Percentiles rank a stretch among this genome's conserved stretches.
Evolutionary conservation across 257 asterid species (phyloP).

Genomic region (Solanum commersonii): DNA sequence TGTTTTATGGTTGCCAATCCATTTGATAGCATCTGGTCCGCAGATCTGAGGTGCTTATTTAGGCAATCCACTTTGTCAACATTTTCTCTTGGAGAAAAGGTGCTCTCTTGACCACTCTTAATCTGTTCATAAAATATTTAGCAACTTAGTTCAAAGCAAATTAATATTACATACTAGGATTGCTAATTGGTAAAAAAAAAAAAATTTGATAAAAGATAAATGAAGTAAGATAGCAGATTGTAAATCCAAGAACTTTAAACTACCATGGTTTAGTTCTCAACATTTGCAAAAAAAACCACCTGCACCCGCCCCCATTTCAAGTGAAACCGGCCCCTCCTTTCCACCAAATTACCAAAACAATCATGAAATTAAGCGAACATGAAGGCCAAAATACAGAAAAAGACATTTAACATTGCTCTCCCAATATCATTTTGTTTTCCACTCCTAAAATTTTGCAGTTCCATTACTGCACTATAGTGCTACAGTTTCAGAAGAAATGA

Average conservation of each 20-base stretch:
- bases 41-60: constrained; percentile 16
- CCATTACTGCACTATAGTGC: background rate
- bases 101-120: constrained; percentile 15
- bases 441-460: background rate
- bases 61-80: constrained; percentile 11
- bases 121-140: constrained; percentile 23
- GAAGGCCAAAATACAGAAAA: background rate
- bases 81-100: constrained; percentile 19
- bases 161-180: background rate
- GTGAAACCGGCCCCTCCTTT: background rate
- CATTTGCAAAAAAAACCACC: background rate
- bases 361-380: background rate
- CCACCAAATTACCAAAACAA: background rate
- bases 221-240: background rate
- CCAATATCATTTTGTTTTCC: background rate
- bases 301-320: background rate
- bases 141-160: background rate
- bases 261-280: background rate
- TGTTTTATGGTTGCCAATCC: constrained; percentile 44
- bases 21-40: constrained; percentile 20
- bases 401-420: background rate
- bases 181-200: background rate
- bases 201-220: background rate
- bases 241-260: background rate
- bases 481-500: background rate